A percentile compares a stretch with the other conserved stretches of the same genome.
These are phyloP conservation scores for Serpula lacrymans DNA, from an alignment of 768 basidiomycete genomes.

Conservation along the genomic window DNA sequence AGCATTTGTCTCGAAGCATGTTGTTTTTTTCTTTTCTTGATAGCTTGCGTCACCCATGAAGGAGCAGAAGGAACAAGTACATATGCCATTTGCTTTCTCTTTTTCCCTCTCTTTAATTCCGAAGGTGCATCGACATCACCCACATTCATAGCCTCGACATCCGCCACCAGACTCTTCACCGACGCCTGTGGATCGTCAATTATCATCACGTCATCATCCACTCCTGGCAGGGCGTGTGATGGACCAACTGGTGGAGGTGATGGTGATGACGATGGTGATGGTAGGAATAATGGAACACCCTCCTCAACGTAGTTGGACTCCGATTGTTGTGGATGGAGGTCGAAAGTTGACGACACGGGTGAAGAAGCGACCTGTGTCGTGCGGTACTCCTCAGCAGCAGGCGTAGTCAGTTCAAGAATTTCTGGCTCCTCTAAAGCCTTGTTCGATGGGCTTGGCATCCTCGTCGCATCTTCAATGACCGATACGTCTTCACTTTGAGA, in stretches of 20 bases:
- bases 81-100: slow-evolving; percentile 20
- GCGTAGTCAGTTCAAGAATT: too few species aligned
- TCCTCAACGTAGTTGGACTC: slow-evolving; percentile 10
- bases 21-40: slow-evolving; percentile 14
- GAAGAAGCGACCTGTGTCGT: too few species aligned
- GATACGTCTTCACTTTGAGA: neutral
- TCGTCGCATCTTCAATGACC: slow-evolving; percentile 20
- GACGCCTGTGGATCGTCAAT: slow-evolving; percentile 5
- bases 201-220: slow-evolving; percentile 15
- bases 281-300: slow-evolving; percentile 45
- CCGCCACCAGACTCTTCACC: slow-evolving; percentile 19
- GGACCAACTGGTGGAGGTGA: neutral
- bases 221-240: slow-evolving; percentile 16
- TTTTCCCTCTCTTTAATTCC: slow-evolving; percentile 17
- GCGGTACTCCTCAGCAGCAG: too few species aligned
- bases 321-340: neutral
- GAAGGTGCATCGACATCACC: slow-evolving; percentile 1
- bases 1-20: slow-evolving; percentile 12
- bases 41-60: slow-evolving; percentile 17
- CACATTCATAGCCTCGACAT: slow-evolving; percentile 10
- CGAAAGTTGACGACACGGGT: slow-evolving; percentile 2
- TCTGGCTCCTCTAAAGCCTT: slow-evolving; percentile 9
- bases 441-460: slow-evolving; percentile 17
- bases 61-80: slow-evolving; percentile 27
- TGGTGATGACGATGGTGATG: slow-evolving; percentile 40